These are phyloP conservation scores for Termitomyces sp. DNA, from an alignment of 768 basidiomycete species.

Conservation along the genomic window DNA sequence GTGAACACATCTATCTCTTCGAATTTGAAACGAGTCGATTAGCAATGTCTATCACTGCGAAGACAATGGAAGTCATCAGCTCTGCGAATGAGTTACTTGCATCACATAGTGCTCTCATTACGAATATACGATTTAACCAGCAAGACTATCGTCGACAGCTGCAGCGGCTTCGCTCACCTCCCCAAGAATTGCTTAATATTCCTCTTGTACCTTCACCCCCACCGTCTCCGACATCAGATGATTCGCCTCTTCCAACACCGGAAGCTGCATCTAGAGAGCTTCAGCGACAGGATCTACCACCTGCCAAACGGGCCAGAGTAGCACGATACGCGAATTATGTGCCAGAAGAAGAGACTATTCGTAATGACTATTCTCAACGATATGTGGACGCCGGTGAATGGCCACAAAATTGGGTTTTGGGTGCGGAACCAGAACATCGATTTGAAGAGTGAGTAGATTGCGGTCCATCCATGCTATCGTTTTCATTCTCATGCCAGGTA, in stretches of 20 bases:
- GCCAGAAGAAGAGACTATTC: conserved; percentile 91
- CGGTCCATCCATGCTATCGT: background rate
- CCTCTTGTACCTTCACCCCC: conserved; percentile 57
- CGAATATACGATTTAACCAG: conserved; percentile 51
- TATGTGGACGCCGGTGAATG: conserved; percentile 91
- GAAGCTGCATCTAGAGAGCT: conserved; percentile 26
- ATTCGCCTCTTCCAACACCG: conserved; percentile 45
- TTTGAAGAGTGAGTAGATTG: conserved; percentile 83
- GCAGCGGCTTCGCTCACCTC: conserved; percentile 48
- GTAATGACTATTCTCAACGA: conserved; percentile 90
- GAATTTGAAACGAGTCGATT: background rate
- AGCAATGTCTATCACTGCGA: conserved; percentile 4
- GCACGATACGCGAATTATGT: conserved; percentile 77
- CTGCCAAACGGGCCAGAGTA: conserved; percentile 69
- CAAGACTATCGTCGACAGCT: conserved; percentile 52
- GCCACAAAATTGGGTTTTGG: conserved; percentile 91
- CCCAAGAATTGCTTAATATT: conserved; percentile 46
- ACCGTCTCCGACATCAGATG: conserved; percentile 42
- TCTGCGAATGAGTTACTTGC: conserved; percentile 64
- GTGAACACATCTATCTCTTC: background rate
- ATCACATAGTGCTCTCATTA: conserved; percentile 53
- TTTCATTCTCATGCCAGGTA: conserved; percentile 50
- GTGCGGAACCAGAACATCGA: conserved; percentile 80
- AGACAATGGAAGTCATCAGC: conserved; percentile 46
- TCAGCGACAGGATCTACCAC: conserved; percentile 39